Base-by-base conservation (phyloP, 2,329 filamentous ascomycete genomes). In the Alternaria conjuncta region DNA sequence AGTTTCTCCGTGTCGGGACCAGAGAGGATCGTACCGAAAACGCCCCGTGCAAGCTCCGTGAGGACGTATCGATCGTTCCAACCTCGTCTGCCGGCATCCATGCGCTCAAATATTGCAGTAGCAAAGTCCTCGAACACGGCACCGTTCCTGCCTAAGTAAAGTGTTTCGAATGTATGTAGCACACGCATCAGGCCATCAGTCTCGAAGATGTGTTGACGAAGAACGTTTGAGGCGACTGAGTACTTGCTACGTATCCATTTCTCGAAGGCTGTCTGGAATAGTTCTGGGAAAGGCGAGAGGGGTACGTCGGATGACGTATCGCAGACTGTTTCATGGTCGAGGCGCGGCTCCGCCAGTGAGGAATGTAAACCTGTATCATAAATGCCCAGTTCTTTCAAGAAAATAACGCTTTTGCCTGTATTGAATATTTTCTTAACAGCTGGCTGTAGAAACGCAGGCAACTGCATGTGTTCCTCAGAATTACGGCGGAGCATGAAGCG, bases 1-100 rank as follows among this genome's bases (percentile, higher is more conserved):
- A 97, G 80, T 20, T 88, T 87, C 53, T 89, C 86, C 3, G 84
- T 70, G 58, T 93, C 87, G 1, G 92, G 79, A 2, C 82, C 81
- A 0, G 80, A 69, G 5, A 79, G 54, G 2, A 87, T 72, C 1
- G 74, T 75, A 6, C 83, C 84, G 75, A 93, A 94, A 0, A 91
- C 89, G 60, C 90, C 89, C 61, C 93, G 91, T 1, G 91, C 89
- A 2, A 93, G 81, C 68, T 94, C 92, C 0, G 92, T 96, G 26
- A 97, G 82, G 1, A 91, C 85, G 73, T 95, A 97, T 20, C 89
- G 88, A 76, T 97, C 93, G 65, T 90, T 90, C 94, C 94, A 97
- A 36, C 79, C 79, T 74, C 79, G 75, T 82, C 84, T 79, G 12
- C 81, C 81, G 53, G 79, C 83, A 69, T 96, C 92, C 47, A 97